Evolutionary conservation across 2,329 filamentous ascomycete genomes (phyloP), one percentile per base, ranked within the genome.

Genomic region (Diaporthe sp.): DNA sequence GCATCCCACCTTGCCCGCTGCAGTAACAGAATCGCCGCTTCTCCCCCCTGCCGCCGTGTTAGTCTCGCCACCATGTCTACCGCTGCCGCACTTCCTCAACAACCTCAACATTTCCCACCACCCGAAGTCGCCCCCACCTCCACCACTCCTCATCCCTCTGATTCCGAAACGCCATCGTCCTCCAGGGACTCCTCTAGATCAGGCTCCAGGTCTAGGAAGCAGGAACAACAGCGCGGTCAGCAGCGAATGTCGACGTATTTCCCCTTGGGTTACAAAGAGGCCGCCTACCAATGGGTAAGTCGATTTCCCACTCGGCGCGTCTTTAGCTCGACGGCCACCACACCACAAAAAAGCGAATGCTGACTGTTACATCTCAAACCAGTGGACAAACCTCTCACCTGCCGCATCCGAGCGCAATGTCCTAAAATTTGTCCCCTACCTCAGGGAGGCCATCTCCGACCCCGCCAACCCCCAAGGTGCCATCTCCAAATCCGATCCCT

Each of bases 221-320:
- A 75, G 49, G 37, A 44, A 42, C 25, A 34, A 46, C 55, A 77
- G 65, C 55, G 51, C 55, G 62, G 57, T 34, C 59, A 72, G 70
- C 74, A 73, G 22, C 82, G 87, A 79, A 80, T 95, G 95, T 82
- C 83, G 51, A 81, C 81, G 1, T 92, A 90, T 83, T 98, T 99
- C 79, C 96, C 97, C 2, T 86, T 98, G 31, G 93, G 95, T 68
- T 98, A 98, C 86, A 97, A 96, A 81, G 95, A 98, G 75, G 96
- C 95, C 22, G 95, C 95, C 77, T 93, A 90, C 79, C 96, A 98
- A 89, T 98, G 97, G 95, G 94, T 95, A 85, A 78, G 92, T 88
- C 71, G 70, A 37, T 39, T 62, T 55, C 37, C 37, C 51, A 58
- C 71, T 69, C 46, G 25, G 6, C 15, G 37, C 13, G 58, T 37